Percentiles rank a stretch among this genome's conserved stretches.
These are phyloP conservation scores for Ascochyta koolunga DNA, from an alignment of 2,329 filamentous ascomycete species.

Conservation along the genomic window DNA sequence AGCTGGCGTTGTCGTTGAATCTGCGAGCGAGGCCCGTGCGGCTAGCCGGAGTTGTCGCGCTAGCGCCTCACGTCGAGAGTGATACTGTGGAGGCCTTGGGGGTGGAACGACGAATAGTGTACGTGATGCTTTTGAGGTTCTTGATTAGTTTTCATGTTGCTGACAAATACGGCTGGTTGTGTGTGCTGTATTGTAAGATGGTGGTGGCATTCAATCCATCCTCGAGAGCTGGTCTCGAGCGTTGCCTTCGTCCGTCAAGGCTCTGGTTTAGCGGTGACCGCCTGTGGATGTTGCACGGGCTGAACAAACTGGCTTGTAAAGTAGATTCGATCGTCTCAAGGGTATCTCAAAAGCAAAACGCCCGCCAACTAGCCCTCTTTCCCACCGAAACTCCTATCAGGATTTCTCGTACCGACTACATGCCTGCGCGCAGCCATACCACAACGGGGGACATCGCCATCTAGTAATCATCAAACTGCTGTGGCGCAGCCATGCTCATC, in stretches of 20 bases:
- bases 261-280: not conserved
- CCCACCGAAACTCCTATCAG: not conserved
- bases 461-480: constrained; percentile 46
- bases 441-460: not conserved
- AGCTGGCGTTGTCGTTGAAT: constrained; percentile 34
- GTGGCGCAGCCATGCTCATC: constrained; percentile 70
- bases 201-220: not conserved
- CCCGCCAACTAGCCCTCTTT: constrained; percentile 4
- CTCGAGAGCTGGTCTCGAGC: not conserved
- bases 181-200: not conserved
- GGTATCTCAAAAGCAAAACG: constrained; percentile 43
- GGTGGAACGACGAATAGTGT: not conserved
- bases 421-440: not conserved
- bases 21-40: constrained; percentile 33
- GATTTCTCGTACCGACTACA: not conserved
- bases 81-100: not conserved
- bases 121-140: not conserved
- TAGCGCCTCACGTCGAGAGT: not conserved
- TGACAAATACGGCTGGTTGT: not conserved
- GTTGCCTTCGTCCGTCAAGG: not conserved
- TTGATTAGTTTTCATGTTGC: not conserved
- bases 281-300: not conserved
- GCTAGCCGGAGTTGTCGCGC: constrained; percentile 22
- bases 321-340: constrained; percentile 9
- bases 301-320: not conserved